These are phyloP conservation scores for Podaxis carcinomalis DNA, from an alignment of 768 basidiomycete genomes.

Conservation along the genomic window DNA sequence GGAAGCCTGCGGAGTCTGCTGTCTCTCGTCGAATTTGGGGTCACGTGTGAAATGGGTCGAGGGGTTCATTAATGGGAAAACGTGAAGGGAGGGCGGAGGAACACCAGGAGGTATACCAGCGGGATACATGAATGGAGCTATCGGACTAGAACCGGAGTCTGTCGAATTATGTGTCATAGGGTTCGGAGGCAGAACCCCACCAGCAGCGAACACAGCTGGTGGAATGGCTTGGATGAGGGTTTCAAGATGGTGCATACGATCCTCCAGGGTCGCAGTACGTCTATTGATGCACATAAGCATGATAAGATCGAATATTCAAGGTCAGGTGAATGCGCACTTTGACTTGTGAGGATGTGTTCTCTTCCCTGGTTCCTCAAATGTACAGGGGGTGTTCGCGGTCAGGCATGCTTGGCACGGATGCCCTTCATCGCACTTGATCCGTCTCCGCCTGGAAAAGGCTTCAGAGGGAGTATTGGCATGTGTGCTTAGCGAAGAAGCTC, in stretches of 20 bases:
- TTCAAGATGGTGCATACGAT: constrained; percentile 86
- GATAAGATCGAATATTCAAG: background rate
- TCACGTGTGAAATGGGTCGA: constrained; percentile 69
- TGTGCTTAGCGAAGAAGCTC: constrained; percentile 26
- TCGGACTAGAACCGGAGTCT: constrained; percentile 26
- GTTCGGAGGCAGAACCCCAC: constrained; percentile 33
- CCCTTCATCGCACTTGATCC: constrained; percentile 87
- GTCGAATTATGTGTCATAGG: constrained; percentile 24
- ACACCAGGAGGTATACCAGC: constrained; percentile 47
- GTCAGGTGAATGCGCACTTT: constrained; percentile 48
- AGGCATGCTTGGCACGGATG: constrained; percentile 87
- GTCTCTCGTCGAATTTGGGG: constrained; percentile 36
- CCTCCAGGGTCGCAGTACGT: constrained; percentile 79
- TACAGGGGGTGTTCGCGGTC: constrained; percentile 77
- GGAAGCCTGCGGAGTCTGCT: constrained; percentile 38
- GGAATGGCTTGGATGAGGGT: constrained; percentile 83
- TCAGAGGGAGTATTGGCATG: constrained; percentile 8
- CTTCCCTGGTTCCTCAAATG: constrained; percentile 86
- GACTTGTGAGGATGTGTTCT: constrained; percentile 85
- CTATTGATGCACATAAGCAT: constrained; percentile 29
- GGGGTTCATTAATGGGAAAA: constrained; percentile 77
- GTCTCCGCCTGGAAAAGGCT: constrained; percentile 50
- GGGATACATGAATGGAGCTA: constrained; percentile 39
- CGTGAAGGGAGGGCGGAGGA: constrained; percentile 74
- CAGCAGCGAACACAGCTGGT: constrained; percentile 70